These are phyloP conservation scores for Phytopythium boreale DNA, from an alignment of 352 stramenopile genomes.

Conservation along the genomic window DNA sequence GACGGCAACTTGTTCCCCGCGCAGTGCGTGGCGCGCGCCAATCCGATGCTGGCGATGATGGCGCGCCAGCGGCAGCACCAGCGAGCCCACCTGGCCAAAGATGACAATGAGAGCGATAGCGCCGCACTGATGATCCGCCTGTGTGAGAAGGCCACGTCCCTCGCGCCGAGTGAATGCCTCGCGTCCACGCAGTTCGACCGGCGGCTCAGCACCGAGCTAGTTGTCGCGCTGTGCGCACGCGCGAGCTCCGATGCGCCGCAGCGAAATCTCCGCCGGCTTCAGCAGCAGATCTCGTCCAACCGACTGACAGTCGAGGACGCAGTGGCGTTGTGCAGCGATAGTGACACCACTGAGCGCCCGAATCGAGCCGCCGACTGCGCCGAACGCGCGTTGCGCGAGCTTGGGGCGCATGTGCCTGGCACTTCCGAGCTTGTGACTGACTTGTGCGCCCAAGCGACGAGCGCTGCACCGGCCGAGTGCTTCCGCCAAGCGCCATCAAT, in stretches of 20 bases:
- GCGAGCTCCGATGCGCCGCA: slow-evolving; percentile 20
- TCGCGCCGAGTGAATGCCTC: slow-evolving; percentile 35
- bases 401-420: not conserved
- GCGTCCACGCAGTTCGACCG: slow-evolving; percentile 21
- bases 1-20: not conserved
- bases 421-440: slow-evolving; percentile 6
- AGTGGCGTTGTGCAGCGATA: slow-evolving; percentile 9
- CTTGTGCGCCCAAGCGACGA: slow-evolving; percentile 27
- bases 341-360: not conserved
- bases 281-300: not conserved
- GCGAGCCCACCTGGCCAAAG: not conserved
- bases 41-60: slow-evolving; percentile 9
- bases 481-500: slow-evolving; percentile 25
- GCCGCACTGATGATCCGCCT: slow-evolving; percentile 17
- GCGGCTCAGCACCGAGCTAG: slow-evolving; percentile 16
- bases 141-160: slow-evolving; percentile 25
- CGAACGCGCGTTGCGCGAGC: slow-evolving; percentile 2
- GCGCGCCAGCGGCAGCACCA: not conserved
- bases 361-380: slow-evolving; percentile 18
- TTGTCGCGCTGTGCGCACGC: slow-evolving; percentile 22
- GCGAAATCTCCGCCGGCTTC: slow-evolving; percentile 13
- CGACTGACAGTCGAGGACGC: not conserved
- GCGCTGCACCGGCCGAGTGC: slow-evolving; percentile 29
- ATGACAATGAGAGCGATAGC: not conserved
- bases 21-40: slow-evolving; percentile 8